Base-by-base conservation (phyloP, 768 basidiomycete species). In the Boletus barrowsii region DNA sequence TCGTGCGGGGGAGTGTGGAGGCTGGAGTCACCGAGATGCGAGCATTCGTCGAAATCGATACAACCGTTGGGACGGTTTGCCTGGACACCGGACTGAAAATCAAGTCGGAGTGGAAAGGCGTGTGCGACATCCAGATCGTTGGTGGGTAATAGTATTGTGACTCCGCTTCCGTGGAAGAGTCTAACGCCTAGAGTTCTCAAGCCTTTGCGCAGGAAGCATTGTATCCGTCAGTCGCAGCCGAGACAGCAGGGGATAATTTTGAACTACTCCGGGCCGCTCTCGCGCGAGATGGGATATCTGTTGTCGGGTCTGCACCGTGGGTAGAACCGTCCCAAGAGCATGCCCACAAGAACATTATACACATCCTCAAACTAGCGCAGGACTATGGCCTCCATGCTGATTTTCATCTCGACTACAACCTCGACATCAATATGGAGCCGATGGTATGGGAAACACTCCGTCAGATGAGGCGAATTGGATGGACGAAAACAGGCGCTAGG, bases 321-420 rank as follows among this genome's bases (percentile, higher is more conserved):
- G 81, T 84, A 30, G 84, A 87, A 62, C 77, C 75, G 41, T 78
- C 74, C 14, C 53, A 63, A 33, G 67, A 70, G 20, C 76, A 79
- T 51, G 77, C 81, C 17, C 76, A 77, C 62, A 67, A 66, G 65
- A 87, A 86, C 63, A 80, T 86, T 32, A 67, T 66, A 22, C 74
- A 79, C 56, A 68, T 85, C 43, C 72, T 86, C 63, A 71, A 78
- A 35, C 71, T 81, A 48, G 80, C 82, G 10, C 60, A 67, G 45
- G 44, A 42, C 35, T 10, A 53, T 37, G n/a, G 41, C 18, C 67
- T 78, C 20, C 78, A 81, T 56, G 75, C 78, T 41, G 85, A 86
- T 64, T 86, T 86, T 63, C 85, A 87, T 67, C 76, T 87, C 30
- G 84, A 86, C 70, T 86, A 83, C 68, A 85, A 81, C 71, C 72